Evolutionary conservation across 208 protist species (phyloP).

Genomic region (Trypanosomatidae sp.): DNA sequence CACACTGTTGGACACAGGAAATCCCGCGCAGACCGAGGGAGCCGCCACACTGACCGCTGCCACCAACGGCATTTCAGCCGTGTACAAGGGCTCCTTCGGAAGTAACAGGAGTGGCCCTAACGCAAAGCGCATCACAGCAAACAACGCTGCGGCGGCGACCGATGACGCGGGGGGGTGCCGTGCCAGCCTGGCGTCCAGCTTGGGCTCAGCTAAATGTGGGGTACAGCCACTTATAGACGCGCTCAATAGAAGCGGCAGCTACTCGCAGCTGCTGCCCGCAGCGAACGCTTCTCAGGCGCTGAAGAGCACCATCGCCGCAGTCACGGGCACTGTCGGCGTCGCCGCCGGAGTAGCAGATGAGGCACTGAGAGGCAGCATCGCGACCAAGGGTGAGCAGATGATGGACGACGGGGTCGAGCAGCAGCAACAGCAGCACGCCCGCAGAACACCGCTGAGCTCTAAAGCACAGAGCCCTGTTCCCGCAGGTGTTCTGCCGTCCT

Average conservation of each 20-base stretch:
- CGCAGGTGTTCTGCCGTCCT: not conserved
- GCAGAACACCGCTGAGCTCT: not conserved
- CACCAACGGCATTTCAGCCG: not conserved
- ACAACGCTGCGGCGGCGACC: not conserved
- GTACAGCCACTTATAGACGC: constrained; percentile 26
- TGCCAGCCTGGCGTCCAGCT: not conserved
- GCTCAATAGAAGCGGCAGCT: constrained; percentile 24
- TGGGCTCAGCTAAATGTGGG: constrained; percentile 10
- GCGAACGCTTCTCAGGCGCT: not conserved
- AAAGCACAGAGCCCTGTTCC: not conserved
- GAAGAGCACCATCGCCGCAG: not conserved
- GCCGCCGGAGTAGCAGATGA: not conserved
- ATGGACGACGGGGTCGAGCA: not conserved
- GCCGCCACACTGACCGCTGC: not conserved
- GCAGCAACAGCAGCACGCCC: constrained; percentile 5
- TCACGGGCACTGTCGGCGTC: no score
- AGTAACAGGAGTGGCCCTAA: not conserved
- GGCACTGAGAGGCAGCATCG: not conserved
- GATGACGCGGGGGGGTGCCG: constrained; percentile 6
- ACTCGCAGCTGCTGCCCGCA: constrained; percentile 13
- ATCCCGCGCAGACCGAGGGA: constrained; percentile 8
- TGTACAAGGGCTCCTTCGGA: not conserved
- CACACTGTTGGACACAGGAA: constrained; percentile 16
- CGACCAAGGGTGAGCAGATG: not conserved
- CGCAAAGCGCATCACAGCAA: not conserved